phyloP scores from a whole-genome alignment of 192 early-diverging fungal genomes.

The Coemansia javaensis region DNA sequence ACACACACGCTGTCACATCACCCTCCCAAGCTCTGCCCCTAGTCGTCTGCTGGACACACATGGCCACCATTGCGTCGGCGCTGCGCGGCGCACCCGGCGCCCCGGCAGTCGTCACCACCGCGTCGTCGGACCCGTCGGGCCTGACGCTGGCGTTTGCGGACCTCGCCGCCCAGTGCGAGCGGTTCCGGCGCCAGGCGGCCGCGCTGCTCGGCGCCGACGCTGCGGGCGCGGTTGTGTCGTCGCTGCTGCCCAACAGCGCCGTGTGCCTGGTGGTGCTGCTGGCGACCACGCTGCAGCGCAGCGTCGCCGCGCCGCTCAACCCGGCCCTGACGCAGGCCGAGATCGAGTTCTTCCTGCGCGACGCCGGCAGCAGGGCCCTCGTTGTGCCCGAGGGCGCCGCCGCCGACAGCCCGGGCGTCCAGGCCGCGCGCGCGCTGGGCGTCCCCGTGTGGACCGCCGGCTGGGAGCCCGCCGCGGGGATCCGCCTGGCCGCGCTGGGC shows the following conservation, averaged over 20 bases:
- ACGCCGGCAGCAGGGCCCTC: slow-evolving; percentile 58
- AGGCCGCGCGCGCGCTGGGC: slow-evolving; percentile 51
- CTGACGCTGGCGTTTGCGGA: slow-evolving; percentile 42
- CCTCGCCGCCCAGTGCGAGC: slow-evolving; percentile 34
- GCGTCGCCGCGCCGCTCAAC: slow-evolving; percentile 70
- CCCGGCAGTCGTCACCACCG: slow-evolving; percentile 41
- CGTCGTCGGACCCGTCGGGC: slow-evolving; percentile 27
- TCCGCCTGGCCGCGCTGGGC: slow-evolving; percentile 22
- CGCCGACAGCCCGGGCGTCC: slow-evolving; percentile 53
- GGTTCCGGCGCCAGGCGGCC: slow-evolving; percentile 27
- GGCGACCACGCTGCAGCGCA: slow-evolving; percentile 56
- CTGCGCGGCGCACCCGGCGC: slow-evolving; percentile 16
- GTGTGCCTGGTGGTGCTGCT: slow-evolving; percentile 66
- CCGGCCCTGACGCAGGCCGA: slow-evolving; percentile 63
- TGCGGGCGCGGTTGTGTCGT: slow-evolving; percentile 48
- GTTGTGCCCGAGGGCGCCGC: slow-evolving; percentile 57
- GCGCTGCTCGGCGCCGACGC: slow-evolving; percentile 23
- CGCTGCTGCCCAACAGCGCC: slow-evolving; percentile 64
- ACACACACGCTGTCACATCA: no score
- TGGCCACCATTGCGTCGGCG: slow-evolving; percentile 44
- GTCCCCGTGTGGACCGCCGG: slow-evolving; percentile 57
- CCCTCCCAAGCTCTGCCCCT: no score
- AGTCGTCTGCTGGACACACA: neutral
- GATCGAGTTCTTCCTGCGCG: slow-evolving; percentile 70
- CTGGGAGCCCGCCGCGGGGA: slow-evolving; percentile 37